Base-by-base conservation (phyloP, 257 asterid genomes). In the Solanum microdontum region DNA sequence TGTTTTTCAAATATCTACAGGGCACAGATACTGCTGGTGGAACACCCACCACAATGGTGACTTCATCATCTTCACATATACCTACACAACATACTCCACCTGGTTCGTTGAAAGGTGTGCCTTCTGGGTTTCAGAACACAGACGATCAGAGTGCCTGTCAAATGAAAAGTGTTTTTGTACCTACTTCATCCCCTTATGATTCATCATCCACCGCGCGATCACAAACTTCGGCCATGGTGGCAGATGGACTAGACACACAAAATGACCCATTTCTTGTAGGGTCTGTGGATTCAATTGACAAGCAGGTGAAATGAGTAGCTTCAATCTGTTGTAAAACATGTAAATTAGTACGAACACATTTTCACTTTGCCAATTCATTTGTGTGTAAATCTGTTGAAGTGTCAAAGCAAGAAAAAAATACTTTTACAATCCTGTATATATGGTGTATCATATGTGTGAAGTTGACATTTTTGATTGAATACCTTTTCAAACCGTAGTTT, bases 241-340 rank as follows among this genome's bases (percentile, higher is more conserved):
- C 96, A 88, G 98, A 93, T 68, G 97, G 93, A 89, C 93, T 91
- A 86, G 98, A 92, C 89, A 89, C 91, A 84, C 97, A 90, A n/a
- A 94, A 88, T 89, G 98, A 97, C 90, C 94, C 98, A 85, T 94
- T 95, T 91, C 94, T 95, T 90, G 95, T 93, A 84, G 96, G 93
- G 83, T 93, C 98, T 87, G 92, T 92, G 39, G 96, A 92, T 87
- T 90, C 98, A 48, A 88, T 87, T 40, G 94, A 92, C 87, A 93
- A 92, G 91, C 97, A 94, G 98, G 99, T 89, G 83, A 91, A 90
- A 84, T 75, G 80, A 55, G 87, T 86, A 40, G 79, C 87, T 84
- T 91, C 66, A 37, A 40, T 3, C 39, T 84, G 34, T 45, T 84
- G 32, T 21, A 84, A 21, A 84, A 64, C 64, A 30, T 84, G 64